Evolutionary conservation across 2,329 filamentous ascomycete genomes (phyloP).

Genomic region (Gremmenia infestans): DNA sequence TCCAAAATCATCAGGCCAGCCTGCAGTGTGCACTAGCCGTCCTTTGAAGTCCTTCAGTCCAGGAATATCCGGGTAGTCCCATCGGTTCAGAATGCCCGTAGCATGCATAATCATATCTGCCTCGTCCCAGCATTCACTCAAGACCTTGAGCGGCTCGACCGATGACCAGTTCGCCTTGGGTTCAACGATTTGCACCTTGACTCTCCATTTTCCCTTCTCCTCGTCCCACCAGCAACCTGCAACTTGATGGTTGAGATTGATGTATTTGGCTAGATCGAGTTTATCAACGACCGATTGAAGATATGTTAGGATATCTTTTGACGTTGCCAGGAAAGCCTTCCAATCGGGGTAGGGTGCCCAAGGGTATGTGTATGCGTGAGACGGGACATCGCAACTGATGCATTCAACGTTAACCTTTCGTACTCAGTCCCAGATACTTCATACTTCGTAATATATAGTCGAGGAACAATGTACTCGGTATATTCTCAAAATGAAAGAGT

Average conservation of each 20-base stretch:
- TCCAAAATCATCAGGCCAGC: conserved; percentile 35
- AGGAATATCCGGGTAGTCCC: conserved; percentile 44
- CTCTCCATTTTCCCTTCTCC: conserved; percentile 43
- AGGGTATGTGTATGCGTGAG: conserved; percentile 38
- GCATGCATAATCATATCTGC: conserved; percentile 24
- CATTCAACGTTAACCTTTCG: neutral
- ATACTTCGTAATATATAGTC: too few relatives aligned
- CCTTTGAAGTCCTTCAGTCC: conserved; percentile 43
- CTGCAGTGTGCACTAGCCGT: conserved; percentile 41
- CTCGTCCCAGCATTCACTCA: conserved; percentile 21
- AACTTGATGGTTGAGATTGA: conserved; percentile 46
- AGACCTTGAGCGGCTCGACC: neutral
- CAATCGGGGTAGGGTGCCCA: conserved; percentile 49
- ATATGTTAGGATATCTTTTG: conserved; percentile 52
- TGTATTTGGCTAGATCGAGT: conserved; percentile 46
- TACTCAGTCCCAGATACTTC: too few relatives aligned
- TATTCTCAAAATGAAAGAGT: too few relatives aligned
- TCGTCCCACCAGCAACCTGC: conserved; percentile 45
- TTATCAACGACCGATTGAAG: conserved; percentile 43
- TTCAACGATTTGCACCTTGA: conserved; percentile 29
- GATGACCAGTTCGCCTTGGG: too few relatives aligned
- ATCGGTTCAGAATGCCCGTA: conserved; percentile 25
- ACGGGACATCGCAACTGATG: conserved; percentile 20
- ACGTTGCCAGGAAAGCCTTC: conserved; percentile 50
- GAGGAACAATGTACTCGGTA: too few relatives aligned